Evolutionary conservation across 2,329 filamentous ascomycete genomes (phyloP), one percentile per base, ranked within the genome.

Genomic region (Trichoderma koningii): DNA sequence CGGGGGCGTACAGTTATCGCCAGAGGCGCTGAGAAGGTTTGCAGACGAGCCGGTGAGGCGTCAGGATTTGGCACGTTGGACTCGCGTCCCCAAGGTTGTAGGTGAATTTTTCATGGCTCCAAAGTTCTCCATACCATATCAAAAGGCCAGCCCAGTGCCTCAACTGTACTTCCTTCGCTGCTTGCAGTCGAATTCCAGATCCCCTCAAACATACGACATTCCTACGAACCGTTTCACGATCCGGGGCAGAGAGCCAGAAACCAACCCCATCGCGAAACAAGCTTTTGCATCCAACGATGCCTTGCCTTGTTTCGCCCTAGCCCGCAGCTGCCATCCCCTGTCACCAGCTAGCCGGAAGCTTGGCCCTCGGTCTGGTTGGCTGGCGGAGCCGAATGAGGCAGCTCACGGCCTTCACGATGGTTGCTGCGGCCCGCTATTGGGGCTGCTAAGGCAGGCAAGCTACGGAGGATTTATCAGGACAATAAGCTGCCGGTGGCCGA

Each of bases 331-430:
- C 34, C 21, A 48, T 50, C 51, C 51, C 45, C 34, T 19, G 51
- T 57, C 41, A 42, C 50, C 45, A 51, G 34, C 21, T 30, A 30
- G 45, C n/a, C 57, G 15, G 26, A 38, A 61, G 48, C 47, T 30
- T 63, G 41, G 38, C 50, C 19, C 41, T 28, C 45, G 15, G 21
- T 51, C 47, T 61, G 57, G 57, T 61, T 61, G 57, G 57, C 47
- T 61, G 47, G 14, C 47, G 12, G 47, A 17, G 47, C 47, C 47
- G n/a, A 52, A 61, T 44, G 47, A 61, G 57, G 50, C 59, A 53
- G 48, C 50, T 53, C 21, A 53, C 17, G 19, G n/a, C 15, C 42
- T 38, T 53, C 48, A 62, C 48, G 59, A 62, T 62, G 38, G 50
- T n/a, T 14, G 42, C 14, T 21, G 41, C 34, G 38, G 59, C 50